These are phyloP conservation scores for Lipomyces orientalis DNA, from an alignment of 805 yeast genomes.

Conservation along the genomic window DNA sequence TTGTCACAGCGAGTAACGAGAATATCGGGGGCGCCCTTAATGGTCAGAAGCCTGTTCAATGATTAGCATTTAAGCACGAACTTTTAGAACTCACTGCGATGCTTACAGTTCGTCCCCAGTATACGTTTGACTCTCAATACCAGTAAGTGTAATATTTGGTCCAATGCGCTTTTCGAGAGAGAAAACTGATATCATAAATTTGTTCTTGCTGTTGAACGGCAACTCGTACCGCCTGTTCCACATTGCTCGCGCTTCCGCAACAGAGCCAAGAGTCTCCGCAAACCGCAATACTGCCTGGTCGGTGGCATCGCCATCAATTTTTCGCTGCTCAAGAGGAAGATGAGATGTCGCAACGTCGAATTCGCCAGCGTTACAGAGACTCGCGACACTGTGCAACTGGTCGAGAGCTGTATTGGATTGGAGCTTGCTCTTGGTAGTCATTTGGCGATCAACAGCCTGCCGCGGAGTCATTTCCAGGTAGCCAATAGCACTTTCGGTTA, in stretches of 20 bases:
- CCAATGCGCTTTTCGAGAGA: not conserved
- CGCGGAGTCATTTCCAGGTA: not conserved
- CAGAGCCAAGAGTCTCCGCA: slow-evolving; percentile 40
- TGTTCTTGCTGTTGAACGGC: slow-evolving; percentile 55
- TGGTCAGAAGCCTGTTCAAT: slow-evolving; percentile 41
- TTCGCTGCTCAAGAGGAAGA: slow-evolving; percentile 27
- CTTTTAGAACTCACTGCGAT: not conserved
- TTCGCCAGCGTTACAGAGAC: slow-evolving; percentile 38
- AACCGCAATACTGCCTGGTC: slow-evolving; percentile 53
- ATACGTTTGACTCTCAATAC: not conserved
- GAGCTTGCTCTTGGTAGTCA: not conserved
- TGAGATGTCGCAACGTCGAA: slow-evolving; percentile 30
- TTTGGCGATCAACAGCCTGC: not conserved
- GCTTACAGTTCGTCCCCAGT: slow-evolving; percentile 13
- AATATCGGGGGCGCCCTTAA: slow-evolving; percentile 63
- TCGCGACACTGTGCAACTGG: not conserved
- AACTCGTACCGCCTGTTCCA: slow-evolving; percentile 43
- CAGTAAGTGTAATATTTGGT: not conserved
- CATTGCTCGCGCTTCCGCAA: not conserved
- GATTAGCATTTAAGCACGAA: not conserved
- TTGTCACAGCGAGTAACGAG: slow-evolving; percentile 50
- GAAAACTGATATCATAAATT: slow-evolving; percentile 41
- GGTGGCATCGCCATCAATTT: slow-evolving; percentile 56
- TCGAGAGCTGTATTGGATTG: not conserved
- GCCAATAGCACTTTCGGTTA: slow-evolving; percentile 1